phyloP scores from a whole-genome alignment of 73 alveolate species.

The Paramecium biaurelia region DNA sequence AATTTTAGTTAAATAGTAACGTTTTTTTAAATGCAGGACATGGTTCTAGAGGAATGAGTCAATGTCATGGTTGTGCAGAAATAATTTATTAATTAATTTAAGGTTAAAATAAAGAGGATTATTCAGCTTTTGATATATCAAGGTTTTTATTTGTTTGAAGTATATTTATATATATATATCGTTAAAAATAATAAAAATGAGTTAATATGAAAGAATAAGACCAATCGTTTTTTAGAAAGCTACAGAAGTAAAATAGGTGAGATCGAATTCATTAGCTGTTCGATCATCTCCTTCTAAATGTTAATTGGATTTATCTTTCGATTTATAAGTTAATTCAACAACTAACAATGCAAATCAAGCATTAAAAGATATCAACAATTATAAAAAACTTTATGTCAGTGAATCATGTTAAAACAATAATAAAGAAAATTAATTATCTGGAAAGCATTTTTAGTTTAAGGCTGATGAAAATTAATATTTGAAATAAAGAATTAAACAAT shows the following conservation, averaged over 20 bases:
- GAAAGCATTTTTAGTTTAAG: not conserved
- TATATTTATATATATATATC: not conserved
- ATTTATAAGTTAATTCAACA: not conserved
- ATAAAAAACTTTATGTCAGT: not conserved
- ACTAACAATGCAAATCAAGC: not conserved
- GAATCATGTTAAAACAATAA: conserved; percentile 33
- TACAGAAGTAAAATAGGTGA: conserved; percentile 23
- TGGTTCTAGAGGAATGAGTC: conserved; percentile 45
- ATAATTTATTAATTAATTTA: not conserved
- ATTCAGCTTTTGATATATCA: not conserved
- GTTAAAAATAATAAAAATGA: not conserved
- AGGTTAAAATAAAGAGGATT: not conserved
- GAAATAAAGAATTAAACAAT: not conserved
- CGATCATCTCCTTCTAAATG: conserved; percentile 23
- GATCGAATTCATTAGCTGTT: conserved; percentile 25
- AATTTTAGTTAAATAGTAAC: not conserved
- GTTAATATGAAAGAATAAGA: conserved; percentile 26
- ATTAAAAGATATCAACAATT: not conserved
- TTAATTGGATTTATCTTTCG: not conserved
- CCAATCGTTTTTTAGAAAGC: conserved; percentile 18
- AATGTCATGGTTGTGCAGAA: conserved; percentile 31
- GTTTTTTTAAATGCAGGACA: conserved; percentile 9
- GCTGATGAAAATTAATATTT: conserved; percentile 2
- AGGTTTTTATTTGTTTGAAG: not conserved
- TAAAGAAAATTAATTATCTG: not conserved